Conservation (phyloP, 2,329 filamentous ascomycete genomes). For the Akanthomyces lecanii region DNA sequence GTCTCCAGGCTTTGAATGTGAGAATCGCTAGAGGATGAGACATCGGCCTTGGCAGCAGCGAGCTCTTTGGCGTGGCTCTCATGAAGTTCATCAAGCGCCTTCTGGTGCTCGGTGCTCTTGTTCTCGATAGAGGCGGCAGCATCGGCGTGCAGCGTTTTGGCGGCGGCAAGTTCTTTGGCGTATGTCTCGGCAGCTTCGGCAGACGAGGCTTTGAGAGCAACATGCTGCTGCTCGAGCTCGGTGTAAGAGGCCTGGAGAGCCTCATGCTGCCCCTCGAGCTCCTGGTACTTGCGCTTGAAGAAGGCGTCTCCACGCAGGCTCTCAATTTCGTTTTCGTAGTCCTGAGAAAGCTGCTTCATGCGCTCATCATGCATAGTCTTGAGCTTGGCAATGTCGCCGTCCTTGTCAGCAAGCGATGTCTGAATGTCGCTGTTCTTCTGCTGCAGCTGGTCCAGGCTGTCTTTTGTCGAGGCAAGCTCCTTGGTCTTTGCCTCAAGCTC, state of each 20-base stretch:
- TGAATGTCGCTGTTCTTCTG: constrained; percentile 45
- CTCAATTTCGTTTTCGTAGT: constrained; percentile 63
- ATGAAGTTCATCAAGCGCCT: constrained; percentile 51
- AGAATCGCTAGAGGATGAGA: constrained; percentile 28
- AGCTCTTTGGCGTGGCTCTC: constrained; percentile 56
- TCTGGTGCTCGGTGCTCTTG: constrained; percentile 50
- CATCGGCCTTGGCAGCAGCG: constrained; percentile 47
- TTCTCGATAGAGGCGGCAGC: constrained; percentile 45
- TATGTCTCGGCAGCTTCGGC: constrained; percentile 36
- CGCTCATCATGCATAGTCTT: constrained; percentile 55
- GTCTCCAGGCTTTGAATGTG: constrained; percentile 24
- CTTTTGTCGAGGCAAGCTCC: constrained; percentile 43
- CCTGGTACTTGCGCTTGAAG: constrained; percentile 60
- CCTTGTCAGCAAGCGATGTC: constrained; percentile 44
- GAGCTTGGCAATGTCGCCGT: constrained; percentile 46
- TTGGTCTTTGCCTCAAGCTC: constrained; percentile 41
- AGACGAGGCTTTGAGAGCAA: constrained; percentile 40
- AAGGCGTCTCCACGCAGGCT: constrained; percentile 58
- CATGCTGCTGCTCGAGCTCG: constrained; percentile 54
- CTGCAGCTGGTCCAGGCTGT: constrained; percentile 45
- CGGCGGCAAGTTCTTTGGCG: constrained; percentile 38
- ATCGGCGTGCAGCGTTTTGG: constrained; percentile 40
- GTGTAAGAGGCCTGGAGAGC: constrained; percentile 40
- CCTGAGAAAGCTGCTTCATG: constrained; percentile 54
- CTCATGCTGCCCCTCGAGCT: constrained; percentile 54